A percentile compares a stretch with the other conserved stretches of the same genome.
These are phyloP conservation scores for Taxillus chinensis DNA, from an alignment of 164 flowering plant genomes.

Conservation along the genomic window DNA sequence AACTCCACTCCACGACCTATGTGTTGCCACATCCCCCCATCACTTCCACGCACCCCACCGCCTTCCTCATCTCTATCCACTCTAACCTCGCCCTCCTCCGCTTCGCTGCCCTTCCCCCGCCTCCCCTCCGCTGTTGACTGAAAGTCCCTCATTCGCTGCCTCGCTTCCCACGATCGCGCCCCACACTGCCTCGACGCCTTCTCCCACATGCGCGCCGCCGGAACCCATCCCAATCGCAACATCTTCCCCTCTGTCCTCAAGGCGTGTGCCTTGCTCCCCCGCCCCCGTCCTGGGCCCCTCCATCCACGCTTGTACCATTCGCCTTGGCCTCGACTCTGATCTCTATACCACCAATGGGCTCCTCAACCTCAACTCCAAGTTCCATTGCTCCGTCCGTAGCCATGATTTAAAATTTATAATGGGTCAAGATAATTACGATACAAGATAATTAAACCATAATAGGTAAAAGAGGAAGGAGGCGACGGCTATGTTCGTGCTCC, in stretches of 20 bases:
- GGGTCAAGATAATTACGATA: too few species aligned
- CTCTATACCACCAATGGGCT: conserved; percentile 78
- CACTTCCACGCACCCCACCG: conserved; percentile 9
- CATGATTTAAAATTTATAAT: too few species aligned
- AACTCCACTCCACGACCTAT: conserved; percentile 72
- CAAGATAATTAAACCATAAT: too few species aligned
- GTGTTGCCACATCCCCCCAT: conserved; percentile 23
- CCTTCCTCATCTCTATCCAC: conserved; percentile 48
- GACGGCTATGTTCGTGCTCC: too few species aligned
- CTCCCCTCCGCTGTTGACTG: conserved; percentile 44
- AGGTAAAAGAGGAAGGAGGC: too few species aligned
- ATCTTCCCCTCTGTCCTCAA: conserved; percentile 75
- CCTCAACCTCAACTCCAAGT: conserved; percentile 69
- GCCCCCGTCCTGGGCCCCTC: conserved; percentile 55
- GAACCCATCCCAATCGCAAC: conserved; percentile 50
- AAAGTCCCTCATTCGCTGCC: conserved; percentile 66
- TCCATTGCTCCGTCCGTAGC: conserved; percentile 22
- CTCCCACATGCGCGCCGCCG: conserved; percentile 41
- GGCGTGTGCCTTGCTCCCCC: conserved; percentile 40
- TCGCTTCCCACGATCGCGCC: conserved; percentile 37
- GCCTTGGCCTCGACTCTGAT: conserved; percentile 57
- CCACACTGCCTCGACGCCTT: conserved; percentile 33
- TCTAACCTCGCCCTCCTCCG: conserved; percentile 32
- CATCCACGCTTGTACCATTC: conserved; percentile 55
- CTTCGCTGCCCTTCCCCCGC: conserved; percentile 33